Base-by-base conservation (phyloP, 148 eudicot species). In the Linanthus parryae region DNA sequence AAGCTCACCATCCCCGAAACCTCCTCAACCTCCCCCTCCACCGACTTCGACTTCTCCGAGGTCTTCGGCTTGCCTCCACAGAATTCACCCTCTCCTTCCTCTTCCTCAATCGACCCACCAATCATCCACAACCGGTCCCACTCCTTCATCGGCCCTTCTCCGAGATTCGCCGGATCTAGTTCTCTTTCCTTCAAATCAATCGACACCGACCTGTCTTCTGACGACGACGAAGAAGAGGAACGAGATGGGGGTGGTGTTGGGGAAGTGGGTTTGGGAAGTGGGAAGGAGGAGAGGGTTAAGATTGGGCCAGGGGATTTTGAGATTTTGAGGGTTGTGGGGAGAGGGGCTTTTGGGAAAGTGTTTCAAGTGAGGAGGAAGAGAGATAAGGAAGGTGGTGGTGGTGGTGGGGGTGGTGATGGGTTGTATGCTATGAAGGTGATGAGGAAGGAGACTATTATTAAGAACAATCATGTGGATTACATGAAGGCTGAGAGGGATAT, bases 401-500 rank as follows among this genome's bases (percentile, higher is more conserved):
- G 48, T 28, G 65, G 40, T 39, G 67, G 52, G 41, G 69, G 24
- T 56, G 77, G 72, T 8, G 84, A 75, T 67, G 94, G 87, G 54
- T 70, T 89, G 16, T 79, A 65, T 38, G 97, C 97, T 0, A 85
- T 88, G 94, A 88, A 84, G 54, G 94, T 88, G 38, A 82, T 88
- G 94, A 84, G 81, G 61, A 88, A 85, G 52, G 94, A 82, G 52
- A 74, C 76, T 3, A 80, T 84, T 23, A 82, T 88, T 18, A 85
- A 88, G 79, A 88, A 88, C 53, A 84, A 88, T 58, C 97, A 88
- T 67, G 84, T 82, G 19, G 90, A 88, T 77, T 88, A 88, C 52
- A 88, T 88, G 97, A 84, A 59, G 29, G 97, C 94, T 58, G 97
- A 88, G 66, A 84, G 97, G 66, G 94, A 88, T 82, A 88, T 88